Evolutionary conservation across 2,329 filamentous ascomycete genomes (phyloP), one percentile per base, ranked within the genome.

Genomic region (Penicillium sumatraense): DNA sequence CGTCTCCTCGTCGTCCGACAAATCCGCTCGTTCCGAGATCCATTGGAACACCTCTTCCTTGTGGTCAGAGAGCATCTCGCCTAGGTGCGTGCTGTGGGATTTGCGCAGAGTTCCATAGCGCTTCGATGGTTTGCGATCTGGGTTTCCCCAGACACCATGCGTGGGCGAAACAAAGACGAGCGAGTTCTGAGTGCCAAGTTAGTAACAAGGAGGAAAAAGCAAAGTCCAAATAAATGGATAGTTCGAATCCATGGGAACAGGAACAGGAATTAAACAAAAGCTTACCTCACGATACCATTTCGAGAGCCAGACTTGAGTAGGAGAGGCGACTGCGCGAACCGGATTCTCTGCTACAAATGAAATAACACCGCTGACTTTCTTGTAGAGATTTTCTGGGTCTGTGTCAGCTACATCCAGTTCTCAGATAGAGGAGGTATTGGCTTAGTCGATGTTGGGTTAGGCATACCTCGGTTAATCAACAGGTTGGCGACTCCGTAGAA

Each of bases 401-500:
- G 11, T 7, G 26, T 64, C 33, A 68, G 55, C 40, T 27, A 31
- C 14, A 16, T 21, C 20, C 29, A 8, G 8, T 41, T 16, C 35
- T 20, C 7, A 35, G 8, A 35, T 14, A 42, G 21, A 23, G 45
- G 5, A 14, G 13, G 20, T 9, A 20, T 33, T 47, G n/a, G 38
- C 20, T 20, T 20, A 5, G 20, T 3, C 11, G 44, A 7, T 27
- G n/a, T 26, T 21, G 21, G n/a, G 35, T 26, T 2, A 44, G 38
- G 62, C 73, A 55, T 80, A 90, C 90, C 86, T 77, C 91, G 82
- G 63, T 88, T 88, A 9, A 88, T 88, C 5, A 98, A 80, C 5
- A 98, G 83, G 53, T 93, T 84, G 54, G 95, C 88, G 45, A 97
- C 84, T 1, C 91, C 92, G 3, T 89, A 80, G 68, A 95, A 96